Evolutionary conservation across 2,329 filamentous ascomycete genomes (phyloP).

Genomic region (Hypoxylon sp.): DNA sequence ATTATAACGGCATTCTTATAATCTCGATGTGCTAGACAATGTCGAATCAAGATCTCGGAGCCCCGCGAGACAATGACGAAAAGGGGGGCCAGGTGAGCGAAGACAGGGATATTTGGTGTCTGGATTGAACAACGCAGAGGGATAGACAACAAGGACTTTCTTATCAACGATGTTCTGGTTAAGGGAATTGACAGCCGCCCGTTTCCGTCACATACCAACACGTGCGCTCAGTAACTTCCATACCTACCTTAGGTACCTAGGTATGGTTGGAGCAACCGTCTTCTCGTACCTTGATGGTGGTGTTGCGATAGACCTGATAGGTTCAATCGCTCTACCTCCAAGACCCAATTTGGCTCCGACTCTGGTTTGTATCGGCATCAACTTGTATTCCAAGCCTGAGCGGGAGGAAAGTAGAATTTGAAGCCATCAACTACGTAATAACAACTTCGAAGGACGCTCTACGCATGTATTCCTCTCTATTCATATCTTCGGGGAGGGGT

Average conservation of each 20-base stretch:
- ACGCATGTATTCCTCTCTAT: slow-evolving; percentile 29
- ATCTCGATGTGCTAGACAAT: slow-evolving; percentile 44
- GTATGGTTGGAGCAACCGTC: slow-evolving; percentile 36
- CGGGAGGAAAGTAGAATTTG: slow-evolving; percentile 4
- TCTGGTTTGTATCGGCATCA: slow-evolving; percentile 26
- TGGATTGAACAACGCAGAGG: slow-evolving; percentile 44
- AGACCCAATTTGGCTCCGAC: slow-evolving; percentile 23
- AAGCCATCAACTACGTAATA: slow-evolving; percentile 25
- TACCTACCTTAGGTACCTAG: too few species aligned
- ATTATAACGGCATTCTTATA: slow-evolving; percentile 45
- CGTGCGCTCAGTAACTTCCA: slow-evolving; percentile 34
- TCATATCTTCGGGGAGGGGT: slow-evolving; percentile 27
- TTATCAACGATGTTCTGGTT: slow-evolving; percentile 35
- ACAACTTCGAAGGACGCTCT: slow-evolving; percentile 15
- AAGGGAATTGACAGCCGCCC: slow-evolving; percentile 31
- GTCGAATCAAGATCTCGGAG: slow-evolving; percentile 46
- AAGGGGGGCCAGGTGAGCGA: slow-evolving; percentile 46
- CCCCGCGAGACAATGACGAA: slow-evolving; percentile 38
- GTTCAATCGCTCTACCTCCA: slow-evolving; percentile 19
- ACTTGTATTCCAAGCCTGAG: slow-evolving; percentile 21
- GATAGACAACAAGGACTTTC: slow-evolving; percentile 40
- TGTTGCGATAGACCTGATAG: slow-evolving; percentile 42
- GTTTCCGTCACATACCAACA: slow-evolving; percentile 42
- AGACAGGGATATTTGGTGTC: slow-evolving; percentile 38
- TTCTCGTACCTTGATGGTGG: slow-evolving; percentile 35